These are phyloP conservation scores for Ceratocystis destructans DNA, from an alignment of 2,329 filamentous ascomycete genomes.

Conservation along the genomic window DNA sequence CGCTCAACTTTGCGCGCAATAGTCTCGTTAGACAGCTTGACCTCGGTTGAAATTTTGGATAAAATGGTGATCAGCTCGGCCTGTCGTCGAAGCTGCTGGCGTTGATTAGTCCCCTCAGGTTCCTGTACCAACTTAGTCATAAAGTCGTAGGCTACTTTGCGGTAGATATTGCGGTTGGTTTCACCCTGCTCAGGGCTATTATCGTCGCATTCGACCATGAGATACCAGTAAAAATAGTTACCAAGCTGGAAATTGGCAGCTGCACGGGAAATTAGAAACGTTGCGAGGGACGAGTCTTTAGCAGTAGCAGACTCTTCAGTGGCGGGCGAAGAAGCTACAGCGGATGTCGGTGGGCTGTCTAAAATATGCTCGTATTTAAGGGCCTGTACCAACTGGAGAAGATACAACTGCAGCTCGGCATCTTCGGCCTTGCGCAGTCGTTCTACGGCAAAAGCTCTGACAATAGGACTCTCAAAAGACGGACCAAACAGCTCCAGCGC, in stretches of 20 bases:
- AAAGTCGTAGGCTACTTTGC: conserved; percentile 89
- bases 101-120: conserved; percentile 54
- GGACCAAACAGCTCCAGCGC: conserved; percentile 87
- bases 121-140: conserved; percentile 72
- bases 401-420: conserved; percentile 76
- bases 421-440: conserved; percentile 85
- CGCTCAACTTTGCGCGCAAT: conserved; percentile 69
- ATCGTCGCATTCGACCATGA: conserved; percentile 96
- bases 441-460: conserved; percentile 87
- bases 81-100: conserved; percentile 68
- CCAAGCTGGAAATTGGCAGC: conserved; percentile 79
- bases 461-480: conserved; percentile 74
- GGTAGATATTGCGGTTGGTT: conserved; percentile 72
- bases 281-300: conserved; percentile 71
- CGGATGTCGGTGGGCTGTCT: conserved; percentile 29
- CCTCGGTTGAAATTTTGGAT: conserved; percentile 76
- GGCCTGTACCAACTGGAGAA: conserved; percentile 88
- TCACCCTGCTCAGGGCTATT: conserved; percentile 58
- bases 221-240: conserved; percentile 95
- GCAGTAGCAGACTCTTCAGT: conserved; percentile 34
- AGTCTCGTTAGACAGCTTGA: conserved; percentile 66
- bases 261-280: conserved; percentile 78
- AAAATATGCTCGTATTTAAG: conserved; percentile 81
- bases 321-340: conserved; percentile 45
- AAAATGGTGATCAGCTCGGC: conserved; percentile 80